Evolutionary conservation across 805 yeast genomes (phyloP).

Genomic region (Nematodospora valgi): DNA sequence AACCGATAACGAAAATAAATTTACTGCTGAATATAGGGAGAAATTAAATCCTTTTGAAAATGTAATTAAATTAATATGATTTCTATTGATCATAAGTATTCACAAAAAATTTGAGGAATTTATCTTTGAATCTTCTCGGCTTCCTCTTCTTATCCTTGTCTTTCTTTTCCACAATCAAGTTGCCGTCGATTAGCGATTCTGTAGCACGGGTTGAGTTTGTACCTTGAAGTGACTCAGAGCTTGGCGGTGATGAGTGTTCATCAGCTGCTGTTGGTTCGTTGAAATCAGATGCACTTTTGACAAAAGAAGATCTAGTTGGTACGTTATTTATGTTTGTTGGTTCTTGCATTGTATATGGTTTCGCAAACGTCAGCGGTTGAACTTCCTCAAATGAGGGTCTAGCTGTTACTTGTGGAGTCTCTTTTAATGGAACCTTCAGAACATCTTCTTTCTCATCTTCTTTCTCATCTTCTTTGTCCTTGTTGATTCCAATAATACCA

Average conservation of each 20-base stretch:
- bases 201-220: conserved; percentile 4
- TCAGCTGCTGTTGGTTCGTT: no score
- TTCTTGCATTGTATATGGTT: neutral
- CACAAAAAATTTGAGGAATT: conserved; percentile 6
- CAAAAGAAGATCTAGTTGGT: no score
- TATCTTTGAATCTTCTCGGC: conserved; percentile 5
- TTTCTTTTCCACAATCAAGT: conserved; percentile 1
- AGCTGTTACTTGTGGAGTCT: neutral
- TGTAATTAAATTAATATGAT: neutral
- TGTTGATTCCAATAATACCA: no score
- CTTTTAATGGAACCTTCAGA: neutral
- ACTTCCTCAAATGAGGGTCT: conserved; percentile 2
- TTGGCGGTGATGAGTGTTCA: conserved; percentile 3
- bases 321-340: no score
- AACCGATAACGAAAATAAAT: no score
- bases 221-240: conserved; percentile 1
- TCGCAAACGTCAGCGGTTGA: conserved; percentile 2
- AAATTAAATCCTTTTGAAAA: neutral
- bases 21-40: no score
- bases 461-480: no score
- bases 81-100: conserved; percentile 5
- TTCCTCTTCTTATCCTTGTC: conserved; percentile 4
- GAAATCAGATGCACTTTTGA: no score
- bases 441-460: no score
- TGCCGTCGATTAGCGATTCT: neutral